Evolutionary conservation across 306 rosid species (phyloP).

Genomic region (Nissolia schottii): DNA sequence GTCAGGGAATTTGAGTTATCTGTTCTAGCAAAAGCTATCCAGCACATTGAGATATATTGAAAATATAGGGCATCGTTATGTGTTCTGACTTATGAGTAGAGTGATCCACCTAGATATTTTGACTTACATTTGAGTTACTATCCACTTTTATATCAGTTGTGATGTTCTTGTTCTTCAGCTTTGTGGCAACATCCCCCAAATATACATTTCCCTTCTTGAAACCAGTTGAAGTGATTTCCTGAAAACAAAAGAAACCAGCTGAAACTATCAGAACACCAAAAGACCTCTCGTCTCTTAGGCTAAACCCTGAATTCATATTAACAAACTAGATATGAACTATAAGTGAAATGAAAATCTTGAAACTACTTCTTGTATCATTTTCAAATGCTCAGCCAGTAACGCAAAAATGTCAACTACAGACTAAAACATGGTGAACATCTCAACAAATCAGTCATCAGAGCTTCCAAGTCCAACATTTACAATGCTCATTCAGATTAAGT

Average conservation of each 20-base stretch:
- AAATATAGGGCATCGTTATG: neutral
- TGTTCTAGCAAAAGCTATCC: neutral
- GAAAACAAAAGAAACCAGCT: conserved; percentile 6
- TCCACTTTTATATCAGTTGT: conserved; percentile 89
- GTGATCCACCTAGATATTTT: neutral
- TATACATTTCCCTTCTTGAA: conserved; percentile 61
- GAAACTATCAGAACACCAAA: neutral
- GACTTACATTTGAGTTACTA: conserved; percentile 74
- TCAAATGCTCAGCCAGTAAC: neutral
- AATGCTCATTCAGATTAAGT: neutral
- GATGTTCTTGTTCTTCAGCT: conserved; percentile 90
- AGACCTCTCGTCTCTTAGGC: neutral
- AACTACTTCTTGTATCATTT: neutral
- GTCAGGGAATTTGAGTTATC: neutral
- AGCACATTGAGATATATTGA: neutral
- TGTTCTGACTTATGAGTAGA: neutral
- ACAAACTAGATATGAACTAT: neutral
- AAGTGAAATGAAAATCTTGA: neutral
- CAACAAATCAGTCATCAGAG: neutral
- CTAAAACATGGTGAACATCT: neutral
- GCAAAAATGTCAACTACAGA: neutral
- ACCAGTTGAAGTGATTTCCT: conserved; percentile 87
- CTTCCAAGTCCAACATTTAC: neutral
- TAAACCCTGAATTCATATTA: neutral
- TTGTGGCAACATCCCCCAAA: conserved; percentile 71